Base-by-base conservation (phyloP, 768 basidiomycete genomes). In the Psilocybe cubensis region DNA sequence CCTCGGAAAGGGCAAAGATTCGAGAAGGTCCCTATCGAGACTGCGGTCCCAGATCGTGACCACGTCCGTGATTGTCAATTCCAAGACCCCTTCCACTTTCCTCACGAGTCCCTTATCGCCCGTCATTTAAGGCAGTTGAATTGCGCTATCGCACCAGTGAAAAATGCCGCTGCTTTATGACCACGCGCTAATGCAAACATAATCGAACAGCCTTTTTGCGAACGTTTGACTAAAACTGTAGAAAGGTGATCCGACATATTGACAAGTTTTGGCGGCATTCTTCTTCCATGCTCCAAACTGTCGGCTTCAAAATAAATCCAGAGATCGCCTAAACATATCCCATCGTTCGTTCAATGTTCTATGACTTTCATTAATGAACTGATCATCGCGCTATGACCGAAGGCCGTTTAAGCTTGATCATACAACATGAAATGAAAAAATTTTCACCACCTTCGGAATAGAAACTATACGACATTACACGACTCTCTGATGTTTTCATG, bases 31-130 rank as follows among this genome's bases (percentile, higher is more conserved):
- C 38, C 10, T 25, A 21, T 3, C 35, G 50, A n/a, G n/a, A n/a
- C n/a, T n/a, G n/a, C n/a, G n/a, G n/a, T 52, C 50, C 21, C 21
- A n/a, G 50, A 38, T 52, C 50, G 25, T n/a, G 35, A 35, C 24
- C 21, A 40, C 41, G 21, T 52, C 50, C 27, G 11, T 18, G 46
- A 48, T 48, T 11, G 25, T 27, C 23, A 25, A 25, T 27, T 24
- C 23, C 44, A 25, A 46, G 21, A n/a, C 44, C 21, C 10, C 23
- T n/a, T 7, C 12, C 23, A 10, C 23, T 46, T 25, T 46, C 14
- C 35, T 38, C n/a, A 33, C 12, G 31, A 14, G 35, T 38, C n/a
- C 31, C 6, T 7, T 38, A 38, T 17, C 35, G 8, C n/a, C 5
- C 5, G 35, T 11, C 14, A 4, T 11, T 38, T 17, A n/a, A 38